These are phyloP conservation scores for Jimgerdemannia flammicorona DNA, from an alignment of 192 early-diverging fungal genomes.

Conservation along the genomic window DNA sequence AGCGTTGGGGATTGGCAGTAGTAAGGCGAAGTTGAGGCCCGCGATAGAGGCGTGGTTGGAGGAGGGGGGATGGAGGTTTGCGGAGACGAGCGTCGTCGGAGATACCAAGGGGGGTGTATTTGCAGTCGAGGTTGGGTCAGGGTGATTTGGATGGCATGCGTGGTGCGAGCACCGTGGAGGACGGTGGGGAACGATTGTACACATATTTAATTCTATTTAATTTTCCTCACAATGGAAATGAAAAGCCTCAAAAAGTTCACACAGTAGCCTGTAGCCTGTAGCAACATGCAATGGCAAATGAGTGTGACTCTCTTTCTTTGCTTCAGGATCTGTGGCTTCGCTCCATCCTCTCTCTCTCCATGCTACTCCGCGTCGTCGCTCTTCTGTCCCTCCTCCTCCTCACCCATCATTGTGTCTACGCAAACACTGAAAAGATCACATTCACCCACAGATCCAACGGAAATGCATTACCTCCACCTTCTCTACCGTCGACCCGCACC, in stretches of 20 bases:
- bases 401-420: neutral
- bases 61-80: slow-evolving; percentile 16
- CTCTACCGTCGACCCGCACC: neutral
- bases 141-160: no score
- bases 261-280: no score
- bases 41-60: slow-evolving; percentile 13
- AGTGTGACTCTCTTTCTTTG: no score
- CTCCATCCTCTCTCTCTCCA: no score
- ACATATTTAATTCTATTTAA: no score
- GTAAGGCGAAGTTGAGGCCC: slow-evolving; percentile 19
- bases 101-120: slow-evolving; percentile 22
- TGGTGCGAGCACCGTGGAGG: no score
- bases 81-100: slow-evolving; percentile 19
- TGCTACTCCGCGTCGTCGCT: neutral
- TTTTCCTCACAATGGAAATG: no score
- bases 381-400: neutral
- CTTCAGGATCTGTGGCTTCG: no score
- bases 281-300: no score
- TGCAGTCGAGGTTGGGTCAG: slow-evolving; percentile 11
- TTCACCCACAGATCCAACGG: neutral
- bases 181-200: no score
- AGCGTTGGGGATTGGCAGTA: slow-evolving; percentile 10
- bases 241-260: no score
- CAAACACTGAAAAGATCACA: neutral
- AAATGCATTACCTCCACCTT: neutral